phyloP scores from a whole-genome alignment of 331 rosid genomes.

The Stylosanthes scabra region DNA sequence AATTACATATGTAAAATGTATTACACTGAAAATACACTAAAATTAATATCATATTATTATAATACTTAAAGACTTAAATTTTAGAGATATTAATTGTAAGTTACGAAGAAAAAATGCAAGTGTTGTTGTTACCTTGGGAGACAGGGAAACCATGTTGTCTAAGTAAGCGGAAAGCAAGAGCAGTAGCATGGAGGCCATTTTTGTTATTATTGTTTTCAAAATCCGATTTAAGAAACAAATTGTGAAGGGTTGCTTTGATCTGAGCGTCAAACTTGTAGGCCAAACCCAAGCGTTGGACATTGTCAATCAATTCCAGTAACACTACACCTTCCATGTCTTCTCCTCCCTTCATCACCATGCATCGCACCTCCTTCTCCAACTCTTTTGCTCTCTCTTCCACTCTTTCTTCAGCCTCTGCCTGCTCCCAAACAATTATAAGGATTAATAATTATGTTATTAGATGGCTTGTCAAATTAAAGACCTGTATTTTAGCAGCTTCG shows the following conservation, averaged over 20 bases:
- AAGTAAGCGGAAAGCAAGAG: slow-evolving; percentile 51
- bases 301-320: slow-evolving; percentile 43
- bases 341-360: neutral
- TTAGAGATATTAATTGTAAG: no score
- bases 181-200: slow-evolving; percentile 36
- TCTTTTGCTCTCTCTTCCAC: slow-evolving; percentile 2
- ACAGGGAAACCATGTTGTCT: slow-evolving; percentile 44
- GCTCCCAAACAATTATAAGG: no score
- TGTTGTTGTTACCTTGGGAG: slow-evolving; percentile 44
- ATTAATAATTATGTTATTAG: no score
- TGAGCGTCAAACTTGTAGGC: slow-evolving; percentile 35
- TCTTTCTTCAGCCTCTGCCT: slow-evolving; percentile 14
- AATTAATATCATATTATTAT: no score
- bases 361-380: slow-evolving; percentile 34
- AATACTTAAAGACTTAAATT: no score
- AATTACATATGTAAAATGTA: no score
- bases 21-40: no score
- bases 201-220: neutral
- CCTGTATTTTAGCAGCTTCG: no score
- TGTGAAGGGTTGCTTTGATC: slow-evolving; percentile 28
- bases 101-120: no score
- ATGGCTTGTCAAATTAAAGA: no score
- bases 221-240: neutral
- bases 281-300: slow-evolving; percentile 51
- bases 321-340: neutral